Evolutionary conservation across 257 asterid genomes (phyloP), one percentile per base, ranked within the genome.

Genomic region (Salvia miltiorrhiza): DNA sequence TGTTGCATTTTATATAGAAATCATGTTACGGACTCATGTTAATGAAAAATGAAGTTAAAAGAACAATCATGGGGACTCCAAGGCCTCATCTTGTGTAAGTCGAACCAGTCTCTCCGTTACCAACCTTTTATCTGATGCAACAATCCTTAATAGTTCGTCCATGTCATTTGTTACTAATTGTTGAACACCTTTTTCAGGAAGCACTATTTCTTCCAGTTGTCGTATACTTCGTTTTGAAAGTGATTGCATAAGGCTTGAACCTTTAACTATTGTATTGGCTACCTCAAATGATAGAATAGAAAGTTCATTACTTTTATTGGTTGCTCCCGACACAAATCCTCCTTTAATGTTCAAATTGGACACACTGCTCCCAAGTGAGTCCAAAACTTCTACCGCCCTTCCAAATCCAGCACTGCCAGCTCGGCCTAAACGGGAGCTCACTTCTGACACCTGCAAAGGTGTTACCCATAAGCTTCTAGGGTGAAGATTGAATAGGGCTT

Each of bases 181-280:
- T 73, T 76, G 92, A 69, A 90, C 93, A 60, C 89, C 87, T 75
- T 90, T 84, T 54, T 88, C 78, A 56, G 82, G 80, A 78, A 90
- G 89, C 66, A 90, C 85, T 56, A 74, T 89, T 17, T 87, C 95
- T 66, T 73, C 80, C 53, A 90, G 79, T 43, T 76, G 80, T 30
- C 70, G 70, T 53, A 90, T 78, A 83, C 87, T 84, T 77, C 84
- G 80, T 33, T 52, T 67, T 45, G 96, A 82, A 76, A 90, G 85
- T 12, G 93, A 84, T 71, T 81, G 88, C 87, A 87, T 77, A 69
- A 90, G 88, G 63, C 64, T 84, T 41, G 95, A 82, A 58, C 86
- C 93, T 75, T 90, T 90, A 62, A 90, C 95, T 39, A 90, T 86
- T 20, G 96, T 90, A 80, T 90, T 90, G 55, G 96, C 96, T 65